Percentiles rank a stretch among this genome's conserved stretches.
Evolutionary conservation across 345 rosid species (phyloP).

Genomic region (Hypericum androsaemum): DNA sequence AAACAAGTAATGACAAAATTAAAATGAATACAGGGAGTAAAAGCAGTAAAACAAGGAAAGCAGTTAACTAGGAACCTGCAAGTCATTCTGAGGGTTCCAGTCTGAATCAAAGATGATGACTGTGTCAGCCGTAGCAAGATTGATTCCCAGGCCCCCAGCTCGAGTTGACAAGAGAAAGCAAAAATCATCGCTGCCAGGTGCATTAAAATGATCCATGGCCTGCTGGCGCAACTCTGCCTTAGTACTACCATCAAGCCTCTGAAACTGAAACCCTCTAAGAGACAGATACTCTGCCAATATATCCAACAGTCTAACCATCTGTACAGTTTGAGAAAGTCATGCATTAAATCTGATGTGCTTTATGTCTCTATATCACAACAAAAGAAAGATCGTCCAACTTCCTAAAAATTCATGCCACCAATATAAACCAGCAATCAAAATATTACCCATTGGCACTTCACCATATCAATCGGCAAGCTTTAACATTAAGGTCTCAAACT

Average conservation of each 20-base stretch:
- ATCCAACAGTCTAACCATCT: conserved; percentile 99
- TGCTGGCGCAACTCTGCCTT: conserved; percentile 98
- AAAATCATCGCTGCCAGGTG: conserved; percentile 97
- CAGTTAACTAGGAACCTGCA: conserved; percentile 46
- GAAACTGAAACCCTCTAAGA: conserved; percentile 89
- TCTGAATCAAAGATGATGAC: conserved; percentile 99
- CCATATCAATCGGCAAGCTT: too few relatives aligned
- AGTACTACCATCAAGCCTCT: conserved; percentile 99
- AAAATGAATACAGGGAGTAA: background rate
- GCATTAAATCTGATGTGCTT: background rate
- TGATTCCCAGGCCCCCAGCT: conserved; percentile 98
- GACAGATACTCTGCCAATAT: conserved; percentile 89
- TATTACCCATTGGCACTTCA: too few relatives aligned
- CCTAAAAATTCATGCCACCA: too few relatives aligned
- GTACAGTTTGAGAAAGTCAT: conserved; percentile 15
- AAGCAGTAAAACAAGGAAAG: background rate
- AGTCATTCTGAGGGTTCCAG: conserved; percentile 99
- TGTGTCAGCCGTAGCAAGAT: conserved; percentile 97
- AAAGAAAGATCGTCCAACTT: too few relatives aligned
- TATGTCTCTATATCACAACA: too few relatives aligned
- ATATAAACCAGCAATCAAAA: too few relatives aligned
- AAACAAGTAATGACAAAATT: conserved; percentile 5
- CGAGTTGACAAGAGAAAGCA: conserved; percentile 98
- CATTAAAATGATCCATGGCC: conserved; percentile 99
- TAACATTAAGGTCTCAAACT: too few relatives aligned